These are phyloP conservation scores for Raffaelea arxii DNA, from an alignment of 2,329 filamentous ascomycete genomes.

Conservation along the genomic window DNA sequence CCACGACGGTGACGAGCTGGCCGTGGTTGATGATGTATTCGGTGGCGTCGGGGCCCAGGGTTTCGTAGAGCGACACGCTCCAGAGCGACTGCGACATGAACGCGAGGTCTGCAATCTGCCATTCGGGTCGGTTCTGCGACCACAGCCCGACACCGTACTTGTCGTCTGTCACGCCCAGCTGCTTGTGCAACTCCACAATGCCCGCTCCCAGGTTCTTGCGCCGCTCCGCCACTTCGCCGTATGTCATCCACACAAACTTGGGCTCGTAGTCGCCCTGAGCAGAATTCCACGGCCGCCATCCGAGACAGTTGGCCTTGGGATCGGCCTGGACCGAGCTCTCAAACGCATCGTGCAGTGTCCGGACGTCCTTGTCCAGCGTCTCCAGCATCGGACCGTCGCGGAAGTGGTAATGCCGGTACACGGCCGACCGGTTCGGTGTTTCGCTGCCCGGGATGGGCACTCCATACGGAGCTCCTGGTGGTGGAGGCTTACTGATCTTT, in stretches of 20 bases:
- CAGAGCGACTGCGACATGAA: slow-evolving; percentile 80
- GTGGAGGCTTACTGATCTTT: slow-evolving; percentile 53
- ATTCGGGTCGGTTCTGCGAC: slow-evolving; percentile 82
- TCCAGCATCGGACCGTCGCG: slow-evolving; percentile 60
- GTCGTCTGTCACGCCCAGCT: slow-evolving; percentile 53
- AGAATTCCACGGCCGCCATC: slow-evolving; percentile 70
- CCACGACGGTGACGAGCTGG: slow-evolving; percentile 62
- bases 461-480: slow-evolving; percentile 68
- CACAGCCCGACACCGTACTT: slow-evolving; percentile 73
- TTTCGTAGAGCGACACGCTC: slow-evolving; percentile 93
- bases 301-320: slow-evolving; percentile 65
- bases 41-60: slow-evolving; percentile 78
- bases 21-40: slow-evolving; percentile 96
- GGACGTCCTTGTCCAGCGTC: slow-evolving; percentile 60
- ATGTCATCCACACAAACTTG: slow-evolving; percentile 76
- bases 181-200: slow-evolving; percentile 70
- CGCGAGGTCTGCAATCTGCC: slow-evolving; percentile 80
- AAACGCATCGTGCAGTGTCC: slow-evolving; percentile 73
- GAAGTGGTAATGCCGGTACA: slow-evolving; percentile 80
- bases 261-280: slow-evolving; percentile 61
- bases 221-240: slow-evolving; percentile 66
- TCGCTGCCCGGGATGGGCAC: slow-evolving; percentile 68
- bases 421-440: slow-evolving; percentile 57
- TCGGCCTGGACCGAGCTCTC: slow-evolving; percentile 54
- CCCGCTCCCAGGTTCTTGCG: slow-evolving; percentile 80